Percentiles rank a stretch among this genome's conserved stretches.
phyloP scores from a whole-genome alignment of 768 basidiomycete genomes.

The Russula ochroleuca region DNA sequence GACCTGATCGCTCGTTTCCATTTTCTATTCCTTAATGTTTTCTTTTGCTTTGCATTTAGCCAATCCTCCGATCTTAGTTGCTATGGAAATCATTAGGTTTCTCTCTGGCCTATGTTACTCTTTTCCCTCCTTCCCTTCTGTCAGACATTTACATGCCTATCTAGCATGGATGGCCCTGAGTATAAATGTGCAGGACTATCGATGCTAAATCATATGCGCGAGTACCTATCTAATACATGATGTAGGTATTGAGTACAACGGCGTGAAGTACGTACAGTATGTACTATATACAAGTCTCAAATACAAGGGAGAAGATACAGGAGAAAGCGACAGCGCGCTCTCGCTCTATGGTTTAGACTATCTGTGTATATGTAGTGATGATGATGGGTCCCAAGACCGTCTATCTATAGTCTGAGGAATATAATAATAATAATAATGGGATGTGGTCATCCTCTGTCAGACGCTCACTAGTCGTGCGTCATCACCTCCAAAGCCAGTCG shows the following conservation, averaged over 20 bases:
- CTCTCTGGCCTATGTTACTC: background rate
- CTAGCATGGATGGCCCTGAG: background rate
- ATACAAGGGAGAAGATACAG: background rate
- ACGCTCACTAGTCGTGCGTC: conserved; percentile 12
- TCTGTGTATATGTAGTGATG: conserved; percentile 1
- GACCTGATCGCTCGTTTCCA: background rate
- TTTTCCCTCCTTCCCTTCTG: background rate
- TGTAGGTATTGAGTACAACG: background rate
- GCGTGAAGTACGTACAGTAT: background rate
- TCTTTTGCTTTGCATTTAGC: background rate
- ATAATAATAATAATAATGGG: conserved; percentile 5
- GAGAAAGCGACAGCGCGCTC: background rate
- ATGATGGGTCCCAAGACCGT: background rate
- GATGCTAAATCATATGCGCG: background rate
- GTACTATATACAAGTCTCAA: background rate
- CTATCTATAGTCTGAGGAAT: background rate
- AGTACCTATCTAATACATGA: background rate
- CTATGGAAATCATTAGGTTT: background rate
- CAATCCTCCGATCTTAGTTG: background rate
- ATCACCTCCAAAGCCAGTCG: conserved; percentile 17
- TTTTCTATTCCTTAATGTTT: background rate
- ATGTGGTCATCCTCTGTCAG: background rate
- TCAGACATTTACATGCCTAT: background rate
- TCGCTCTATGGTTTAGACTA: conserved; percentile 1
- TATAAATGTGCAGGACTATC: background rate